These are phyloP conservation scores for Ophiostoma ulmi DNA, from an alignment of 2,329 filamentous ascomycete genomes.

Conservation along the genomic window DNA sequence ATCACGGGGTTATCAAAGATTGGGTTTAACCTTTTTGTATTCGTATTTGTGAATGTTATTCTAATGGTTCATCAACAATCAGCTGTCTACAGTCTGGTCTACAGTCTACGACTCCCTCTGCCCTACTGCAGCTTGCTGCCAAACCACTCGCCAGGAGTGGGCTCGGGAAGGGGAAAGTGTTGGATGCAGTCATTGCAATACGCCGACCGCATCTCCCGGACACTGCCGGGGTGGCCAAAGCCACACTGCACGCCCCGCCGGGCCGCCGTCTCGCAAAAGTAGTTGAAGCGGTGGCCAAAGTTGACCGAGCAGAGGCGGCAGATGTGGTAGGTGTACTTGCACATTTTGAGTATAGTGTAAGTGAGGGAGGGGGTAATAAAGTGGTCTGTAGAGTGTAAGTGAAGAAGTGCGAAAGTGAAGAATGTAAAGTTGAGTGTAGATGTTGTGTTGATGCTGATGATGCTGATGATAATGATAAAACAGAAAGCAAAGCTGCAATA, in stretches of 20 bases:
- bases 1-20: too few species aligned
- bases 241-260: neutral
- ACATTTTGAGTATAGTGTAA: neutral
- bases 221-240: neutral
- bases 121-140: neutral
- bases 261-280: neutral
- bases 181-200: neutral
- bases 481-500: too few species aligned
- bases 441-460: too few species aligned
- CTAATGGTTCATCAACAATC: too few species aligned
- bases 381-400: too few species aligned
- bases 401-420: too few species aligned
- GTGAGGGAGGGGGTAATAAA: neutral
- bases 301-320: neutral
- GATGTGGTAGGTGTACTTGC: neutral
- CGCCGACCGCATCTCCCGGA: neutral
- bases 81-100: too few species aligned
- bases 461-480: too few species aligned
- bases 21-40: too few species aligned
- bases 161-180: neutral
- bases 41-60: too few species aligned
- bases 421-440: too few species aligned
- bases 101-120: neutral
- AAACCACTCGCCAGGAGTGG: neutral
- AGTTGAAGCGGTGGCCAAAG: constrained; percentile 1